Evolutionary conservation across 495 filamentous ascomycete genomes (phyloP), one percentile per base, ranked within the genome.

Genomic region (Podospora appendiculata): DNA sequence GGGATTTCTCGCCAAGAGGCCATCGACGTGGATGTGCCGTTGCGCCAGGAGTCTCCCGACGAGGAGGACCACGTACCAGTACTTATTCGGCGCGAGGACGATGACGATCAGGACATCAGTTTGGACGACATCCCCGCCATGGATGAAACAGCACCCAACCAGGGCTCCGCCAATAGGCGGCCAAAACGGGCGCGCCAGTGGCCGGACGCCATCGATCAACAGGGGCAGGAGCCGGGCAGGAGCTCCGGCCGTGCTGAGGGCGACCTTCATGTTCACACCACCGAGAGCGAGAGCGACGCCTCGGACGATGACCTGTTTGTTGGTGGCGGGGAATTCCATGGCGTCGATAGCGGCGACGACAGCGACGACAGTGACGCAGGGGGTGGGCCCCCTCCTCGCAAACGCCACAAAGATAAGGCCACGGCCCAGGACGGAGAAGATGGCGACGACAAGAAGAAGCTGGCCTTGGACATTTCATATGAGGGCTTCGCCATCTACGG

Each of bases 401-500:
- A 83, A 57, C 74, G 79, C 38, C 71, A 63, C 51, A 80, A 64
- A 59, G 70, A 64, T 10, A 65, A 63, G 13, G 58, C 52, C 16
- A 63, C 62, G 40, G 60, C 54, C 9, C 54, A 43, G 6, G 60
- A 61, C 42, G 60, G 50, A 18, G 73, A 68, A 17, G 68, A 60
- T n/a, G 52, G 52, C 6, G 88, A 94, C 49, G 88, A 95, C 60
- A 89, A 90, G 68, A 96, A 97, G 75, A 96, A 96, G 68, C 66
- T 94, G 56, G 78, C 76, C 3, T 77, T 96, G 66, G 79, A 82
- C 49, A 95, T 90, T 25, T 83, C 84, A 18, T 97, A 96, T 66
- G 90, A 97, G 58, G 92, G 93, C 34, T 98, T 96, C 68, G 84
- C 83, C 60, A 96, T 98, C 66, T 91, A 93, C 69, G 88, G 92